Evolutionary conservation across 768 basidiomycete species (phyloP).

Genomic region (Pleurotus sapidus): DNA sequence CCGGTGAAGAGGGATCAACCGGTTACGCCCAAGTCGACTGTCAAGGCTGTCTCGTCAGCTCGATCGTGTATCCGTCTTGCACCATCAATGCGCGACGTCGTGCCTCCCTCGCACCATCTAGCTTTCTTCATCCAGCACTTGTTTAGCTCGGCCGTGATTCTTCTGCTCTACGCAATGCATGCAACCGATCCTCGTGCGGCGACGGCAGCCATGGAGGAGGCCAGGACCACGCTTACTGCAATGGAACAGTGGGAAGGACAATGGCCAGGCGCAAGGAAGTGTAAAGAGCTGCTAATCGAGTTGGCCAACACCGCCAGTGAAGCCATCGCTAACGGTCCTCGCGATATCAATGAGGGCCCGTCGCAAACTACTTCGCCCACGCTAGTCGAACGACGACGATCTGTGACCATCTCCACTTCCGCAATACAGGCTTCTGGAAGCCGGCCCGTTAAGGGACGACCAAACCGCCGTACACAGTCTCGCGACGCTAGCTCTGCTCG

Average conservation of each 20-base stretch:
- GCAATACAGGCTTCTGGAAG: conserved; percentile 32
- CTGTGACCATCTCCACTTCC: conserved; percentile 48
- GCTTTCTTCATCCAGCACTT: conserved; percentile 89
- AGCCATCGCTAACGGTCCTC: conserved; percentile 45
- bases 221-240: conserved; percentile 64
- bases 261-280: conserved; percentile 88
- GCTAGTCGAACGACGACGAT: conserved; percentile 49
- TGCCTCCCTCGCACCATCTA: conserved; percentile 82
- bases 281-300: conserved; percentile 76
- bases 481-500: conserved; percentile 53
- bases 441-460: conserved; percentile 46
- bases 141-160: conserved; percentile 86
- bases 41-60: conserved; percentile 80
- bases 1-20: conserved; percentile 75
- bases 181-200: conserved; percentile 62
- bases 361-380: conserved; percentile 20
- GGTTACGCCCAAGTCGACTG: conserved; percentile 66
- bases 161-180: conserved; percentile 85
- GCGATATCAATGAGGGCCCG: conserved; percentile 17
- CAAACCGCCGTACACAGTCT: conserved; percentile 55
- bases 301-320: conserved; percentile 67
- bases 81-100: conserved; percentile 79
- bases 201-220: conserved; percentile 80
- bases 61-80: conserved; percentile 84
- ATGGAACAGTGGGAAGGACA: conserved; percentile 80